Conservation (phyloP, 148 eudicot genomes). For the Linanthus parryae region DNA sequence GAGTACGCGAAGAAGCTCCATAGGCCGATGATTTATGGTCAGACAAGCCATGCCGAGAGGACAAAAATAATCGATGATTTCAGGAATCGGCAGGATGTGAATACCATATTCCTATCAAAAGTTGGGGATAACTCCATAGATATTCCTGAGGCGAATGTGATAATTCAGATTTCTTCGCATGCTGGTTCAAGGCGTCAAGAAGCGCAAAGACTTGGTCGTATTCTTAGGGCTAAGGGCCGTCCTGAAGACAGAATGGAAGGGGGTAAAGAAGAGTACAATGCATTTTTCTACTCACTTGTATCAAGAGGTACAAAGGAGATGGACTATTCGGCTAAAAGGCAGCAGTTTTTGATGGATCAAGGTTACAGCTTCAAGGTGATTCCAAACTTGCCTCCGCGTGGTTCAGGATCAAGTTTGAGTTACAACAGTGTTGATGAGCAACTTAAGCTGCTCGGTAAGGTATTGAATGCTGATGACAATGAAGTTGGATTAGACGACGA, state of each 20-base stretch:
- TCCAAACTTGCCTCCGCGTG: constrained; percentile 88
- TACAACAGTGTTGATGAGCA: constrained; percentile 64
- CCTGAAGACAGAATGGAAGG: constrained; percentile 92
- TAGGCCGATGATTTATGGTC: constrained; percentile 99
- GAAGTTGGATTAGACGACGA: constrained; percentile 80
- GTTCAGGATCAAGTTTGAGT: constrained; percentile 53
- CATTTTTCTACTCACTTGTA: constrained; percentile 95
- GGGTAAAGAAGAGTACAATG: constrained; percentile 96
- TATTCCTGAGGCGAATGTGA: constrained; percentile 70
- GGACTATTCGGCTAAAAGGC: constrained; percentile 98
- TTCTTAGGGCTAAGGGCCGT: constrained; percentile 99
- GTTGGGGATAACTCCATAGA: constrained; percentile 57
- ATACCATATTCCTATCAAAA: constrained; percentile 66
- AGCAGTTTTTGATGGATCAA: constrained; percentile 96
- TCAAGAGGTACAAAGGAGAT: constrained; percentile 99
- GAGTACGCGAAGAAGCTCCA: constrained; percentile 87
- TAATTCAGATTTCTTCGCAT: constrained; percentile 91
- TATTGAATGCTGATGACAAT: constrained; percentile 81
- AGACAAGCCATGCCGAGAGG: constrained; percentile 97
- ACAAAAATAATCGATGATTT: constrained; percentile 92
- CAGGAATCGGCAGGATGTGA: constrained; percentile 44
- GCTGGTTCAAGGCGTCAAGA: constrained; percentile 99
- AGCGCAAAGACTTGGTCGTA: constrained; percentile 99
- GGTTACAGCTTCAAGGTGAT: constrained; percentile 99
- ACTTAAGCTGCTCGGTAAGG: constrained; percentile 66